Percentiles rank a stretch among this genome's conserved stretches.
Evolutionary conservation across 257 asterid species (phyloP).

Genomic region (Apocynum venetum): DNA sequence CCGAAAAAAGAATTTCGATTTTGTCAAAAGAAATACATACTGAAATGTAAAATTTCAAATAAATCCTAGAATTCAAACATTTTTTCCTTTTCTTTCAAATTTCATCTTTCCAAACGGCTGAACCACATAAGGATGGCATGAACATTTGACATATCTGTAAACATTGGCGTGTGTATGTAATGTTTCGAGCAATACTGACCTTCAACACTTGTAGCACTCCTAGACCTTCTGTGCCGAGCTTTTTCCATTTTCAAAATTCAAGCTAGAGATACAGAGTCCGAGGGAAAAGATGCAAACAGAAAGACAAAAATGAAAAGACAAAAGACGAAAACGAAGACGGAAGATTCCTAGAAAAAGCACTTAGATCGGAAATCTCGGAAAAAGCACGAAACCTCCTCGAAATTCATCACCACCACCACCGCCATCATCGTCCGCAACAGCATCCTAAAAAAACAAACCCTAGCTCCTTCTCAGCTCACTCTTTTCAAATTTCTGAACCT

Average conservation of each 20-base stretch:
- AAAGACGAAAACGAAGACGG: constrained; percentile 17
- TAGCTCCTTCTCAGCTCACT: constrained; percentile 35
- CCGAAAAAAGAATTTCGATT: not conserved
- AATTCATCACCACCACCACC: constrained; percentile 29
- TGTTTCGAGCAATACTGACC: constrained; percentile 36
- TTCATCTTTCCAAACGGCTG: not conserved
- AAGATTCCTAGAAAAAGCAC: constrained; percentile 32
- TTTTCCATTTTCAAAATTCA: constrained; percentile 67
- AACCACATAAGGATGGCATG: not conserved
- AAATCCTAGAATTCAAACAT: not conserved
- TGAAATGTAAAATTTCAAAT: not conserved
- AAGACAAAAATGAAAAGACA: constrained; percentile 4
- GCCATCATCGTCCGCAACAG: not conserved
- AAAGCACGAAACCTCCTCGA: constrained; percentile 53
- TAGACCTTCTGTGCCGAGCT: constrained; percentile 76
- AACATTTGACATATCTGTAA: not conserved
- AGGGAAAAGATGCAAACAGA: constrained; percentile 19
- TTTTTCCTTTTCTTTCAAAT: not conserved
- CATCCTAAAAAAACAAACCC: not conserved
- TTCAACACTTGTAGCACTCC: constrained; percentile 63
- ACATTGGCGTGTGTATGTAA: not conserved
- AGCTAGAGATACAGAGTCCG: constrained; percentile 19
- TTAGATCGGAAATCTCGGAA: constrained; percentile 57
- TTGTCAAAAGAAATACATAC: not conserved
- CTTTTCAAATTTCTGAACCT: constrained; percentile 8